phyloP scores from a whole-genome alignment of 352 stramenopile species.

The Globisporangium camurandrum region DNA sequence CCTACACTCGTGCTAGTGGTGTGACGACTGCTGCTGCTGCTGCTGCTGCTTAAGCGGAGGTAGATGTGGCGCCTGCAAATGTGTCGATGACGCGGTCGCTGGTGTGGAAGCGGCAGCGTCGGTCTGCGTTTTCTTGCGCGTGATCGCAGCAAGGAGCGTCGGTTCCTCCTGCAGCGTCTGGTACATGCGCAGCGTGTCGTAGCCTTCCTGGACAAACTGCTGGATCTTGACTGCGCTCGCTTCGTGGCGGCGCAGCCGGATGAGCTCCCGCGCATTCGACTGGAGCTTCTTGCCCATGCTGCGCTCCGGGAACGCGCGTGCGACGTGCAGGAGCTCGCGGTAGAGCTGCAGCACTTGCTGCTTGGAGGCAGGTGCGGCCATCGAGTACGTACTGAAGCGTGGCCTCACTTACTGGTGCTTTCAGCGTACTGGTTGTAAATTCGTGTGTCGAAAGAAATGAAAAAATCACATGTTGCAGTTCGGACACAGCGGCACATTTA shows the following conservation, averaged over 20 bases:
- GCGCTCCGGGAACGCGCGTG: conserved; percentile 44
- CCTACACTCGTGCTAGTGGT: not conserved
- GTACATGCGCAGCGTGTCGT: conserved; percentile 53
- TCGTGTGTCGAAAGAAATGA: too few relatives aligned
- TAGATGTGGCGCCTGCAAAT: not conserved
- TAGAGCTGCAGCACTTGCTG: conserved; percentile 55
- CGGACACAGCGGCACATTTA: too few relatives aligned
- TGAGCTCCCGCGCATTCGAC: conserved; percentile 68
- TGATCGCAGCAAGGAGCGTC: conserved; percentile 45
- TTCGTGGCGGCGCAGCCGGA: conserved; percentile 52
- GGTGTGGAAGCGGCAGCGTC: not conserved
- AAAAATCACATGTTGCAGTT: too few relatives aligned
- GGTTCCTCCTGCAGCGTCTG: conserved; percentile 35
- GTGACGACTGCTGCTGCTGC: not conserved
- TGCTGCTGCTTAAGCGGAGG: not conserved
- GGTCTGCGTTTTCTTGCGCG: conserved; percentile 29
- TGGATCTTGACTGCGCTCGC: conserved; percentile 26
- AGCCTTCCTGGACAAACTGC: conserved; percentile 38
- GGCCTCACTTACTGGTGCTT: too few relatives aligned
- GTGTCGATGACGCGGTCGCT: not conserved
- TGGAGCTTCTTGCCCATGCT: conserved; percentile 62
- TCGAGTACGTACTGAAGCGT: too few relatives aligned
- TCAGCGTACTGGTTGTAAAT: too few relatives aligned
- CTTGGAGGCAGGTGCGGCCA: conserved; percentile 6
- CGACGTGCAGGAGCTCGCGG: conserved; percentile 40